Conservation (phyloP, 2,329 filamentous ascomycete species). For the Chaetomium sp. region DNA sequence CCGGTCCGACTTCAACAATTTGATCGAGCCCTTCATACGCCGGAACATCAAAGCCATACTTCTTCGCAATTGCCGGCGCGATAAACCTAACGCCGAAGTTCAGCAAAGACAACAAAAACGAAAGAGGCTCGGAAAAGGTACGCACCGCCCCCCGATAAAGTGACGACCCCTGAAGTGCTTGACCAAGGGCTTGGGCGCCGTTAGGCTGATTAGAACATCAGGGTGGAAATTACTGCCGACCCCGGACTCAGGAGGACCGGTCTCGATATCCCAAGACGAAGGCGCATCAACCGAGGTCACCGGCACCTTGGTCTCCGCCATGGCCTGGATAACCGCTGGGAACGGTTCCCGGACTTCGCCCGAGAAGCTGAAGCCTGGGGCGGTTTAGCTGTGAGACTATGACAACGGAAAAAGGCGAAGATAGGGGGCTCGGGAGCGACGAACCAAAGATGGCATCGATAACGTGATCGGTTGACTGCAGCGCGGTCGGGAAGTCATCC, state of each 20-base stretch:
- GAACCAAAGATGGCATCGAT: slow-evolving; percentile 91
- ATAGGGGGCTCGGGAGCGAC: slow-evolving; percentile 33
- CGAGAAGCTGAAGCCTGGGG: slow-evolving; percentile 83
- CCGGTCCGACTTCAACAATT: slow-evolving; percentile 70
- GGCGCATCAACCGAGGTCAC: slow-evolving; percentile 91
- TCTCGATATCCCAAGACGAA: slow-evolving; percentile 91
- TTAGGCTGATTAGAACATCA: slow-evolving; percentile 78
- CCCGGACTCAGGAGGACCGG: slow-evolving; percentile 75
- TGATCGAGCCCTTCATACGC: slow-evolving; percentile 86
- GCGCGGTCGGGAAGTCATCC: slow-evolving; percentile 70
- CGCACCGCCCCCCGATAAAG: slow-evolving; percentile 83
- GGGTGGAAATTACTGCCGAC: slow-evolving; percentile 82
- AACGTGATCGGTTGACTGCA: slow-evolving; percentile 73
- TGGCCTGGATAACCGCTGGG: slow-evolving; percentile 72
- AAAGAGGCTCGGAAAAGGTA: slow-evolving; percentile 27
- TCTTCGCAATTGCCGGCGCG: slow-evolving; percentile 73
- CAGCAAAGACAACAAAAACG: slow-evolving; percentile 23
- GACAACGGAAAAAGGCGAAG: slow-evolving; percentile 20
- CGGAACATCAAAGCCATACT: slow-evolving; percentile 83
- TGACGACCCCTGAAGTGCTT: slow-evolving; percentile 84
- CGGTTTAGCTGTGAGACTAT: slow-evolving; percentile 37
- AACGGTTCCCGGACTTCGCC: slow-evolving; percentile 94
- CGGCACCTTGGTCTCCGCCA: slow-evolving; percentile 72
- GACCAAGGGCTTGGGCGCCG: slow-evolving; percentile 88
- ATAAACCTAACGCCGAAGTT: slow-evolving; percentile 67